Base-by-base conservation (phyloP, 2,329 filamentous ascomycete species). In the Harringtonia aguacate region DNA sequence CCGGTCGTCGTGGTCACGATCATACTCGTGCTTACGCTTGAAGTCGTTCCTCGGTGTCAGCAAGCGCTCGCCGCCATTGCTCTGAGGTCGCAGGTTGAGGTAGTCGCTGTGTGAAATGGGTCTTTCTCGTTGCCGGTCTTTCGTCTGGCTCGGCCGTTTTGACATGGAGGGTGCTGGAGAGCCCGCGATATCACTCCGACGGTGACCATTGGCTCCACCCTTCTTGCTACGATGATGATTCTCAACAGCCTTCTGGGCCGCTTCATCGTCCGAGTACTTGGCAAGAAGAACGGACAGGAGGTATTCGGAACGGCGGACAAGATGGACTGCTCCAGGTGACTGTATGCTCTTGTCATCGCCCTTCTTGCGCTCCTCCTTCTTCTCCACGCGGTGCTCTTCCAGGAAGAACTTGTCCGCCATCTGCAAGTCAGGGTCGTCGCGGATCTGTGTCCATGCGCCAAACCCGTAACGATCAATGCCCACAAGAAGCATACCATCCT, bases 181-280 rank as follows among this genome's bases (percentile, higher is more conserved):
- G 8, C 69, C 69, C 22, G 68, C 67, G 47, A 73, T 70, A 33
- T 78, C 74, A 34, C 68, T 67, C 37, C 75, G 75, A 30, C 81
- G 78, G 51, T 79, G 69, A 10, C 80, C 75, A 53, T 79, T 78
- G 6, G 64, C 61, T 3, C 68, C 64, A 57, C 94, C 90, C 67
- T 94, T 94, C 66, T 89, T 94, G 65, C 90, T 95, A 44, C 89
- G 86, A 61, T 94, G 89, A 55, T 95, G 89, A 52, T 95, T 95
- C 55, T 95, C 89, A 24, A 94, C 80, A 1, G 84, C 79, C 56
- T 81, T 81, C 60, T 86, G 88, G 4, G 84, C 84, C 18, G 77
- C 77, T 27, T 76, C 73, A 56, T 94, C 86, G 48, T 79, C 79
- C 3, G 80, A 83, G 62, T 94, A 87, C 57, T 94, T 80, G 13